phyloP scores from a whole-genome alignment of 2,329 filamentous ascomycete genomes.

The Didymella sp. region DNA sequence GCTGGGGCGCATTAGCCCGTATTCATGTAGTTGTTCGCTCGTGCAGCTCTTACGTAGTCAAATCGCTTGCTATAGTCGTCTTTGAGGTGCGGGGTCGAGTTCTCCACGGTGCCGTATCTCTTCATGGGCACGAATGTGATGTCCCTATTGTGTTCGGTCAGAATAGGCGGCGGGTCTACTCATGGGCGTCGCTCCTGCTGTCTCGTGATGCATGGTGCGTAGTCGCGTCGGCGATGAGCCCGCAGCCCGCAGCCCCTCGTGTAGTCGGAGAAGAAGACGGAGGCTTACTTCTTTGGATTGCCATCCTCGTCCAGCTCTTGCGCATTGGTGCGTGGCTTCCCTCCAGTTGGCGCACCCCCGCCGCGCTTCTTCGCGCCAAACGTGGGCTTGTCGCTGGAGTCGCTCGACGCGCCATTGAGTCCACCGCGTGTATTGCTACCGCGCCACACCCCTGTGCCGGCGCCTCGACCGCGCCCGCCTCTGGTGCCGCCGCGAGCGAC shows the following conservation, averaged over 20 bases:
- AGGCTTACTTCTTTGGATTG: constrained; percentile 13
- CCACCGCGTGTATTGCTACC: constrained; percentile 24
- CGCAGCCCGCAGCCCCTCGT: constrained; percentile 8
- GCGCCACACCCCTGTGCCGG: constrained; percentile 18
- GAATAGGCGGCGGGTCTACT: constrained; percentile 33
- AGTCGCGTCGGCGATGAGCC: not conserved
- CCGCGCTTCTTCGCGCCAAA: constrained; percentile 18
- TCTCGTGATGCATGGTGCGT: not conserved
- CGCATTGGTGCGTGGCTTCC: constrained; percentile 1
- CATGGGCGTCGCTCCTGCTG: constrained; percentile 2
- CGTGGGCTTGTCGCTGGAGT: constrained; percentile 7
- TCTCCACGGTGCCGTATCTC: constrained; percentile 15
- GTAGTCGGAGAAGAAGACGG: constrained; percentile 9
- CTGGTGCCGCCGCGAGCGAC: constrained; percentile 32
- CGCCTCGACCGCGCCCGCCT: constrained; percentile 31
- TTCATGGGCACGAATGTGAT: constrained; percentile 8
- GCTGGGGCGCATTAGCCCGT: constrained; percentile 27
- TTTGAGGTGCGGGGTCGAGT: constrained; percentile 34
- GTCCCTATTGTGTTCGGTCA: constrained; percentile 26
- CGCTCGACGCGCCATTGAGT: constrained; percentile 20
- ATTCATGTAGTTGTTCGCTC: not conserved
- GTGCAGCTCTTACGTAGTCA: constrained; percentile 30
- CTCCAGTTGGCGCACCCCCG: constrained; percentile 8
- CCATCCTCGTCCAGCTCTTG: constrained; percentile 13
- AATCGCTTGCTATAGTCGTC: constrained; percentile 36